phyloP scores from a whole-genome alignment of 768 basidiomycete genomes.

The Podaxis sp. region DNA sequence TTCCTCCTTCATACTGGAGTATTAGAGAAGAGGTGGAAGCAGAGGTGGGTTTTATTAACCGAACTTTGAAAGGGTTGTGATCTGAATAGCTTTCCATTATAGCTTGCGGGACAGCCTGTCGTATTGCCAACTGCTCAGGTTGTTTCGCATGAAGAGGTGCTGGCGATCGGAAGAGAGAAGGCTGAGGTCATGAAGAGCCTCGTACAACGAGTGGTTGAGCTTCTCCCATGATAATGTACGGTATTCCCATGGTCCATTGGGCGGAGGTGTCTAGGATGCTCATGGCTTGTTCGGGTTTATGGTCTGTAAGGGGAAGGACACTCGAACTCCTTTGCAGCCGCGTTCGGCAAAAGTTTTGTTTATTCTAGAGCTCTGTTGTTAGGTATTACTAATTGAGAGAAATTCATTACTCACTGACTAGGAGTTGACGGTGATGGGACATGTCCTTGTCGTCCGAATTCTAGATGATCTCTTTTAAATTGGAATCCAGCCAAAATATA shows the following conservation, averaged over 20 bases:
- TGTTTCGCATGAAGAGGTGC: slow-evolving; percentile 81
- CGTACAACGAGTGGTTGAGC: slow-evolving; percentile 62
- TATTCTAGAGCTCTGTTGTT: too few species aligned
- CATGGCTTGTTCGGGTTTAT: too few species aligned
- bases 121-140: slow-evolving; percentile 39
- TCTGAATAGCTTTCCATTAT: slow-evolving; percentile 1
- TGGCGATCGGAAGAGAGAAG: slow-evolving; percentile 62
- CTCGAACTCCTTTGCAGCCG: too few species aligned
- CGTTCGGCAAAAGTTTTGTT: too few species aligned
- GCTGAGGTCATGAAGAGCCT: slow-evolving; percentile 71
- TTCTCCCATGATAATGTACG: background rate
- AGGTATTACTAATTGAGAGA: too few species aligned
- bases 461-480: too few species aligned
- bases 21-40: slow-evolving; percentile 75
- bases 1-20: slow-evolving; percentile 62
- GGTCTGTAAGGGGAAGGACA: too few species aligned
- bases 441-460: too few species aligned
- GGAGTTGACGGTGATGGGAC: too few species aligned
- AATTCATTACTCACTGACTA: too few species aligned
- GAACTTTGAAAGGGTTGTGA: background rate
- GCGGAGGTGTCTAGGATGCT: too few species aligned
- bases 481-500: too few species aligned
- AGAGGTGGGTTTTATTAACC: slow-evolving; percentile 49
- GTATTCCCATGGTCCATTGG: background rate
- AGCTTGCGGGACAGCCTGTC: slow-evolving; percentile 64